Base-by-base conservation (phyloP, 75 land plant species). In the Selaginella moellendorffii region DNA sequence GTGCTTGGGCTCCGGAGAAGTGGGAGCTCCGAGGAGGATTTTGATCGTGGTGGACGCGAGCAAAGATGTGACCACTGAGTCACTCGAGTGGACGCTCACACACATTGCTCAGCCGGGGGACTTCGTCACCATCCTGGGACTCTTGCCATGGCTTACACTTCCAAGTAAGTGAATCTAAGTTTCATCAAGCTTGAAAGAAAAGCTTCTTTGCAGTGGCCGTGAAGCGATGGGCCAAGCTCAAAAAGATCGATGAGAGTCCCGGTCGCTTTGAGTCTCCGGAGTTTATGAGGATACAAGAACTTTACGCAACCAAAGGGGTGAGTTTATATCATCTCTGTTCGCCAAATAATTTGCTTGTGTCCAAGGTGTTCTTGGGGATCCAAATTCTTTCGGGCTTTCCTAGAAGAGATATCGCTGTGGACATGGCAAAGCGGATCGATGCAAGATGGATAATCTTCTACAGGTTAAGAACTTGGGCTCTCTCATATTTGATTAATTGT, bases 131-230 rank as follows among this genome's bases (percentile, higher is more conserved):
- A 60, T 74, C 9, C 62, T 74, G 19, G 76, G 76, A 2, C 28
- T 64, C 62, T 56, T 64, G 66, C 76, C 76, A 1, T 74, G 76
- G 76, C 66, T 68, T 21, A 63, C 56, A 30, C 53, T 74, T 31
- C 66, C 71, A 0, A 18, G 75, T 73, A 27, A 67, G 70, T 61
- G 10, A 36, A 5, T 14, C 46, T 14, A 5, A 36, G 46, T 14
- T 36, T 5, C 14, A 5, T 36, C 46, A 5, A 36, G 14, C 46
- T 5, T 36, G 46, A 36, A 36, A 36, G 10, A 36, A 36, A 5
- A 36, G 5, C 9, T 28, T 19, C 14, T 26, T 1, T 54, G 51
- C 24, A 68, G 75, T 74, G 28, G 63, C 67, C 0, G 30, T 42
- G n/a, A 74, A 74, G 63, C 63, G 53, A 24, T 63, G 65, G 70